phyloP scores from a whole-genome alignment of 2,329 filamentous ascomycete species.

The Phialophora tarda region DNA sequence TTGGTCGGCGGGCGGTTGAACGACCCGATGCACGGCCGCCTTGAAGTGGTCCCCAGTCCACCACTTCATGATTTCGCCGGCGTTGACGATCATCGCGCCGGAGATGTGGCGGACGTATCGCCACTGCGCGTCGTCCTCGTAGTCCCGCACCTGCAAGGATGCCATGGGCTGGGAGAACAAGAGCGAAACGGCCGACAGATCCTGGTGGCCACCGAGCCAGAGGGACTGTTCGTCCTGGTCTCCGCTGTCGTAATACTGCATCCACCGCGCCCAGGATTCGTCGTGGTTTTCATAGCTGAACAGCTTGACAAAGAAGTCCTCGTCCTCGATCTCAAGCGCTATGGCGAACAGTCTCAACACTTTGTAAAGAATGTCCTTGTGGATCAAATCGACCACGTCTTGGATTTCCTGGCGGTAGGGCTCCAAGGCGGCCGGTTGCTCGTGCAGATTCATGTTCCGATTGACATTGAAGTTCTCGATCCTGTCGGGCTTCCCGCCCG shows the following conservation, averaged over 20 bases:
- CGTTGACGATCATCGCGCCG: slow-evolving; percentile 53
- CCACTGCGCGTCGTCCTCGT: slow-evolving; percentile 55
- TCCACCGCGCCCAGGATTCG: slow-evolving; percentile 68
- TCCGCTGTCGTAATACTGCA: slow-evolving; percentile 59
- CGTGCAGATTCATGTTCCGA: slow-evolving; percentile 16
- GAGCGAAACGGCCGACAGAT: slow-evolving; percentile 62
- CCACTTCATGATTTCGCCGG: slow-evolving; percentile 57
- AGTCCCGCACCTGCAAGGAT: slow-evolving; percentile 61
- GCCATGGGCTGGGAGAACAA: slow-evolving; percentile 65
- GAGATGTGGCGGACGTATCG: slow-evolving; percentile 58
- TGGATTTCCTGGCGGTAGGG: slow-evolving; percentile 63
- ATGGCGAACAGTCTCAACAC: slow-evolving; percentile 66
- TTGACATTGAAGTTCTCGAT: slow-evolving; percentile 29
- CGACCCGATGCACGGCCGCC: slow-evolving; percentile 19
- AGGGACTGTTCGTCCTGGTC: slow-evolving; percentile 54
- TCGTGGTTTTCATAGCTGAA: slow-evolving; percentile 64
- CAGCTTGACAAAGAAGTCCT: slow-evolving; percentile 61
- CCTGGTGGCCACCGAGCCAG: slow-evolving; percentile 61
- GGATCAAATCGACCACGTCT: slow-evolving; percentile 51
- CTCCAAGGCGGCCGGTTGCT: slow-evolving; percentile 34
- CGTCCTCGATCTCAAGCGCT: slow-evolving; percentile 64
- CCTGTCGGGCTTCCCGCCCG: slow-evolving; percentile 7
- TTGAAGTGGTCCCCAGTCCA: slow-evolving; percentile 54
- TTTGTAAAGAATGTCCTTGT: slow-evolving; percentile 27
- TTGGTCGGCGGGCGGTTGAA: slow-evolving; percentile 16